Evolutionary conservation across 1,284 basidiomycete species (phyloP).

Genomic region (Hemileia vastatrix): DNA sequence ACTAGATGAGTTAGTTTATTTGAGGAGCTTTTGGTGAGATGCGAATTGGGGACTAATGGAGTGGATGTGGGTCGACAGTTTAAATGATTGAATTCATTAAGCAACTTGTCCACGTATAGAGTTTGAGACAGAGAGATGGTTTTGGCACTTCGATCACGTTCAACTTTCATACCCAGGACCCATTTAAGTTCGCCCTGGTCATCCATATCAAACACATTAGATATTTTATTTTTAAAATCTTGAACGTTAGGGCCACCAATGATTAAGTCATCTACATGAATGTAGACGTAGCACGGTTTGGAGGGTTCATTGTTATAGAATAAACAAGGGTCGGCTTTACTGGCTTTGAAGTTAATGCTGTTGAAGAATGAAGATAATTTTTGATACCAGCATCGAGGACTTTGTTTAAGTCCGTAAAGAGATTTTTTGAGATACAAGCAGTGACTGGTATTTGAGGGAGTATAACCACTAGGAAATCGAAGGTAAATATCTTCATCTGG

Average conservation of each 20-base stretch:
- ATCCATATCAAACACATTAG: not conserved
- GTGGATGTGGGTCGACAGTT: too few species aligned
- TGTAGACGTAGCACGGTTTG: not conserved
- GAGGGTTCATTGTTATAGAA: not conserved
- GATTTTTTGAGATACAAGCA: not conserved
- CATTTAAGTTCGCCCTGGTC: not conserved
- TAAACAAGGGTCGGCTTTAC: not conserved
- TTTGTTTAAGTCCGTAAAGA: not conserved
- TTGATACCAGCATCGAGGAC: not conserved
- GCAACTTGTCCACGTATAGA: too few species aligned
- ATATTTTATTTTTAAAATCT: not conserved
- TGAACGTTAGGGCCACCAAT: not conserved
- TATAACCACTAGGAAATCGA: not conserved
- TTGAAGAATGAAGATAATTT: not conserved
- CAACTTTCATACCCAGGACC: not conserved
- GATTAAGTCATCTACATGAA: not conserved
- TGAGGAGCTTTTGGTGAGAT: too few species aligned
- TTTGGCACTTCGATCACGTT: too few species aligned
- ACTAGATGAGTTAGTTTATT: too few species aligned
- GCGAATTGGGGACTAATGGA: too few species aligned
- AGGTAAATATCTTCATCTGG: not conserved
- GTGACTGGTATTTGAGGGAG: too few species aligned
- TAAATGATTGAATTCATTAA: too few species aligned
- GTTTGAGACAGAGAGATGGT: too few species aligned
- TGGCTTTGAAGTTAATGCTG: not conserved